Conservation (phyloP, 345 rosid genomes). For the Diplotaxis tenuifolia region DNA sequence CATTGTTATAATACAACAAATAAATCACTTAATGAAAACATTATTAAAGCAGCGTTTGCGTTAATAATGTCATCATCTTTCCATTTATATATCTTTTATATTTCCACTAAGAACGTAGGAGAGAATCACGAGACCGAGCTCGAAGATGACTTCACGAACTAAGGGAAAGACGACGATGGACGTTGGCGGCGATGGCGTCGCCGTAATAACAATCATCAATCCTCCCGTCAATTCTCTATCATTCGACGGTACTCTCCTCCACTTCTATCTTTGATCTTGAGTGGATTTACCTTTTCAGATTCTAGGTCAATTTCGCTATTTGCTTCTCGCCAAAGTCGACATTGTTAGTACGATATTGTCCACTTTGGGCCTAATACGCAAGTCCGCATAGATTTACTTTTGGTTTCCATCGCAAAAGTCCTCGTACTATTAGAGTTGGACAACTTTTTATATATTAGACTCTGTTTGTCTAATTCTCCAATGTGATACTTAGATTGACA, state of each 20-base stretch:
- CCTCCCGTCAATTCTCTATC: constrained; percentile 95
- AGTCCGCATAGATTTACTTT: no score
- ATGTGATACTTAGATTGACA: no score
- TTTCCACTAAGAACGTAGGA: constrained; percentile 4
- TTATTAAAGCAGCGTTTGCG: no score
- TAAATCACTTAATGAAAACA: no score
- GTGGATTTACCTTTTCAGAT: neutral
- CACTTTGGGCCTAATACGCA: no score
- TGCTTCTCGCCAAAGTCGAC: neutral
- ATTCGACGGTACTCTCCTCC: constrained; percentile 52
- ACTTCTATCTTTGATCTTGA: neutral
- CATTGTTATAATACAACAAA: no score
- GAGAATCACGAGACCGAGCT: neutral
- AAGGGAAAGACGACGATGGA: constrained; percentile 69
- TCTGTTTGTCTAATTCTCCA: no score
- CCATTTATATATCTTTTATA: neutral
- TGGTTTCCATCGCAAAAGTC: no score
- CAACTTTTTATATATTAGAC: no score
- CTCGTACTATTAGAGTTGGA: no score
- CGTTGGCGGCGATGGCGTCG: constrained; percentile 87
- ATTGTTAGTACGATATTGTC: no score
- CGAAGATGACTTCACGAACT: constrained; percentile 38
- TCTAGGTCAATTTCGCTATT: constrained; percentile 11
- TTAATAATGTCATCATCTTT: no score
- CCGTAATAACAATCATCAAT: constrained; percentile 74